Evolutionary conservation across 2,329 filamentous ascomycete species (phyloP).

Genomic region (Nothophoma quercina): DNA sequence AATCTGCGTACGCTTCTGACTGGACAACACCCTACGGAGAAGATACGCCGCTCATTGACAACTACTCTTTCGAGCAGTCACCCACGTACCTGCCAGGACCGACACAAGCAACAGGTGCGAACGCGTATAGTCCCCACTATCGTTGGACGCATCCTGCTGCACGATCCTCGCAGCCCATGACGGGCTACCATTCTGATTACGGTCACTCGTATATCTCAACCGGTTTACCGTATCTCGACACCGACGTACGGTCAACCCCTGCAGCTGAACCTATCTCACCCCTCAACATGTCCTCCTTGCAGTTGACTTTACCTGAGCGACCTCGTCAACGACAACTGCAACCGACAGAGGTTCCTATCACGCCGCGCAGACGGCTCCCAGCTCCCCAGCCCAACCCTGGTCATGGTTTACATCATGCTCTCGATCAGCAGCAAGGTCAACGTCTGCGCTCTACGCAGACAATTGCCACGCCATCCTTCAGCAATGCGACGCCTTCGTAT

Average conservation of each 20-base stretch:
- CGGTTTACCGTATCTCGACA: constrained; percentile 29
- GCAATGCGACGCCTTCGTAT: neutral
- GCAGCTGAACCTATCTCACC: constrained; percentile 36
- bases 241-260: constrained; percentile 15
- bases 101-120: constrained; percentile 18
- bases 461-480: constrained; percentile 20
- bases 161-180: constrained; percentile 20
- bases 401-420: constrained; percentile 33
- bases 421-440: constrained; percentile 44
- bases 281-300: constrained; percentile 42
- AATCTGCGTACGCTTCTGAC: constrained; percentile 23
- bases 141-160: constrained; percentile 28
- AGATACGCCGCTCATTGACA: constrained; percentile 39
- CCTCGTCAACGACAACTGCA: constrained; percentile 25
- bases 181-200: constrained; percentile 31
- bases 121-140: constrained; percentile 24
- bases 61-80: constrained; percentile 35
- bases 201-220: constrained; percentile 24
- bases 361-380: constrained; percentile 41
- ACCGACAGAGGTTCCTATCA: constrained; percentile 19
- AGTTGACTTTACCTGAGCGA: constrained; percentile 36
- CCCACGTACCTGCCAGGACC: constrained; percentile 29
- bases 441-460: constrained; percentile 37
- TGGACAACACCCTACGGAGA: constrained; percentile 40
- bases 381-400: constrained; percentile 41